phyloP scores from a whole-genome alignment of 202 grass and related monocot species.

The Panicum virgatum region DNA sequence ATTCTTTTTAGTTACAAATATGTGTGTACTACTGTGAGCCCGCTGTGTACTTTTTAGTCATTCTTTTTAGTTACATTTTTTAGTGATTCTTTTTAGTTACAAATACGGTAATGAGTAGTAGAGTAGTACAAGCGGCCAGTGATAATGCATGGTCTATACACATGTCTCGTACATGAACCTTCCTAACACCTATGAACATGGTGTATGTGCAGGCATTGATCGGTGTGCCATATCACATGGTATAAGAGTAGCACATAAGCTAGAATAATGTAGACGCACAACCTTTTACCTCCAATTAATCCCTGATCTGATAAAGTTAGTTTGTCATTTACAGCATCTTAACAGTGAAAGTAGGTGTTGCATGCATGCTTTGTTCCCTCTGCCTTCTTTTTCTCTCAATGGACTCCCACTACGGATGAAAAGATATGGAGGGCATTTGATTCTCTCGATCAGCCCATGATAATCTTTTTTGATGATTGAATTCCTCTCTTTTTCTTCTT shows the following conservation, averaged over 20 bases:
- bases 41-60: too few species aligned
- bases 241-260: slow-evolving; percentile 9
- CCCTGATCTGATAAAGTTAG: slow-evolving; percentile 54
- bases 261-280: slow-evolving; percentile 8
- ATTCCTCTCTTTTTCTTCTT: slow-evolving; percentile 44
- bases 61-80: too few species aligned
- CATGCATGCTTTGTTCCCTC: slow-evolving; percentile 54
- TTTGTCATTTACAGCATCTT: slow-evolving; percentile 58
- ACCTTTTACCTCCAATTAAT: slow-evolving; percentile 40
- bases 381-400: slow-evolving; percentile 47
- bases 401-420: slow-evolving; percentile 79
- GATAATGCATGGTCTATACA: background rate
- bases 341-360: slow-evolving; percentile 70
- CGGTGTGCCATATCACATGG: slow-evolving; percentile 45
- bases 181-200: slow-evolving; percentile 14
- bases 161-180: slow-evolving; percentile 35
- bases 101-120: background rate
- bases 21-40: background rate
- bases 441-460: slow-evolving; percentile 56
- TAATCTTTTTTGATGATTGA: slow-evolving; percentile 41
- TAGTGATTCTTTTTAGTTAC: too few species aligned
- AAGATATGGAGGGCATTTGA: slow-evolving; percentile 63
- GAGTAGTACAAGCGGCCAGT: background rate
- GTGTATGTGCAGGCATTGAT: too few species aligned
- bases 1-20: background rate